Base-by-base conservation (phyloP, 305 asterid genomes). In the Caryopteris hybrid region DNA sequence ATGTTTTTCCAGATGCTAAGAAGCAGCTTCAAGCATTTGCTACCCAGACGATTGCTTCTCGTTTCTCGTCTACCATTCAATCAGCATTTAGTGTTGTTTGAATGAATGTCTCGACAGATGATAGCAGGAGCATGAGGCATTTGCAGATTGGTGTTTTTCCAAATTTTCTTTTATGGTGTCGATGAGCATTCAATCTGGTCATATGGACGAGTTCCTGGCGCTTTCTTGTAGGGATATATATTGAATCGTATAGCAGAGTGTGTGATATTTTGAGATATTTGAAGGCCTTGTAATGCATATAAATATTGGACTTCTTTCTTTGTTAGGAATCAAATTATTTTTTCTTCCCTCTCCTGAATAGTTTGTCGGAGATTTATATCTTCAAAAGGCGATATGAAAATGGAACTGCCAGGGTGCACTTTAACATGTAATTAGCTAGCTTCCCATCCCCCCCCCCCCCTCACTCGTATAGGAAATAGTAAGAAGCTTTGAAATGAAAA, bases 1-100 rank as follows among this genome's bases (percentile, higher is more conserved):
- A n/a, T n/a, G n/a, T 69, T 58, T 46, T 72, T 63, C 18, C 96
- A 87, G 96, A 87, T 81, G 95, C 95, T 72, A 89, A 84, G 89
- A 84, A 87, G 80, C 95, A 89, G 90, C 83, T 89, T 68, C 95
- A 89, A 70, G 84, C 85, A 61, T 89, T 89, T 64, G 95, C 96
- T 31, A 63, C 95, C 36, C 91, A 87, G 84, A 86, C 92, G 41
- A 61, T 89, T 38, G 88, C 96, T 69, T 81, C 90, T 71, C 89
- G 90, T 33, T 72, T 89, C 78, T 69, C 89, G 22, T 89, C 95
- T 8, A 83, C 92, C 31, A 73, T 89, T 67, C 95, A 88, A 42
- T 81, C 96, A 0, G 96, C 95, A 53, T 89, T 89, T 63, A 89
- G 82, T 38, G 87, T 79, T 3, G 90, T 86, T 64, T 89, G 80